Evolutionary conservation across 2,329 filamentous ascomycete species (phyloP), one percentile per base, ranked within the genome.

Genomic region (Cladophialophora carrionii): DNA sequence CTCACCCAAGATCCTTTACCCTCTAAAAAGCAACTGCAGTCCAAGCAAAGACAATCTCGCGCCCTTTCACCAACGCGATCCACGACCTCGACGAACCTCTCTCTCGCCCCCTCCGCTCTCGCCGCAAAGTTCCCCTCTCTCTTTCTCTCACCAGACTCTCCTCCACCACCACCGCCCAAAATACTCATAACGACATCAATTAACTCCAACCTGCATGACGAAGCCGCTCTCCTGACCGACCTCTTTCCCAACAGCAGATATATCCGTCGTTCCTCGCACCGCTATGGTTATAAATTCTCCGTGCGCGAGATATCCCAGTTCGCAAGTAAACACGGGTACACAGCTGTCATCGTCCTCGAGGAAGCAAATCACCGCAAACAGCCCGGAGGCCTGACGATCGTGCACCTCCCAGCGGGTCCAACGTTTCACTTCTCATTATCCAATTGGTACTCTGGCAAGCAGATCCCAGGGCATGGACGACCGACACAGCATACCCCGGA

Each of bases 351-450:
- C 1, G 86, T 99, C 17, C 81, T 97, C 17, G 91, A 92, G 74
- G 93, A 99, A 78, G 32, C 52, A 4, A 54, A 54, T 12, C 92
- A 97, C 75, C 85, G 87, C 71, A 99, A 99, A 80, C 87, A 85
- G 73, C 90, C 92, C 0, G 88, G 88, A 14, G 92, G 91, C 0
- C 78, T 98, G 29, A 92, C 92, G 32, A 85, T 98, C 17, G 87
- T 96, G 3, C 90, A 96, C 74, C 82, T 98, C 1, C 92, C 95
- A 0, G 76, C 84, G 0, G 94, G 95, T 0, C 94, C 95, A 1
- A 96, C 94, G 54, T 95, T 97, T 76, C 93, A 96, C 76, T 98
- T 98, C 80, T 88, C 84, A 63, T 90, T 97, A 69, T 89, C 88
- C 69, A 96, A 95, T 74, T 99, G 92, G 89, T 84, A 96, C 41